Percentiles rank a stretch among this genome's conserved stretches.
Evolutionary conservation across 176 grass and related monocot species (phyloP).

Genomic region (Ananas comosus): DNA sequence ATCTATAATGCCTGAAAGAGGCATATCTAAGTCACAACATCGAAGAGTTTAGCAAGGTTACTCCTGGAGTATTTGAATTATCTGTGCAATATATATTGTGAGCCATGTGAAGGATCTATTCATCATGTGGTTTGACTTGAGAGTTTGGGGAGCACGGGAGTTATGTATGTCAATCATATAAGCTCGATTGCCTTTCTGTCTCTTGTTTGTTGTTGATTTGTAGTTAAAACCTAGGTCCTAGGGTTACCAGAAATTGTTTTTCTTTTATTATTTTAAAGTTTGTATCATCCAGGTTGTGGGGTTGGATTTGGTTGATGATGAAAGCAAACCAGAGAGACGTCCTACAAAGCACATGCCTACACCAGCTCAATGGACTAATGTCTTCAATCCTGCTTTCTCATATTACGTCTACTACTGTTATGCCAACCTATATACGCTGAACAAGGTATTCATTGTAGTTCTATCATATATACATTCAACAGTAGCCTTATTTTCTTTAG

Average conservation of each 20-base stretch:
- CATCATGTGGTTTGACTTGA: too few relatives aligned
- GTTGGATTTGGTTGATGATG: conserved; percentile 98
- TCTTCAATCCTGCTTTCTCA: conserved; percentile 89
- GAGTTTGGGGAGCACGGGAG: too few relatives aligned
- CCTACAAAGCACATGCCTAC: conserved; percentile 95
- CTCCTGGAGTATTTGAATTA: too few relatives aligned
- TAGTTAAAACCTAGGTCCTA: neutral
- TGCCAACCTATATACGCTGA: conserved; percentile 86
- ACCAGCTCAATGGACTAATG: conserved; percentile 80
- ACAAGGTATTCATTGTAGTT: conserved; percentile 56
- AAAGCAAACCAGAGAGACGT: conserved; percentile 95
- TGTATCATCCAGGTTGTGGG: conserved; percentile 61
- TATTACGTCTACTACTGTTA: conserved; percentile 97
- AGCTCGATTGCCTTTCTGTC: too few relatives aligned
- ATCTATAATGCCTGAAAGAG: too few relatives aligned
- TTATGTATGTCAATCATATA: too few relatives aligned
- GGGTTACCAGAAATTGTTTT: neutral
- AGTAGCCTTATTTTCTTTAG: too few relatives aligned
- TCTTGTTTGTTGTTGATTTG: too few relatives aligned
- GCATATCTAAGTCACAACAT: too few relatives aligned
- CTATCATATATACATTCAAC: neutral
- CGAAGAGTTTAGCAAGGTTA: too few relatives aligned
- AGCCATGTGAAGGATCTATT: too few relatives aligned
- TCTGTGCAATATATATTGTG: too few relatives aligned
- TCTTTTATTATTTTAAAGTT: neutral